Evolutionary conservation across 83 land plant genomes (phyloP).

Genomic region (Picea engelmannii): DNA sequence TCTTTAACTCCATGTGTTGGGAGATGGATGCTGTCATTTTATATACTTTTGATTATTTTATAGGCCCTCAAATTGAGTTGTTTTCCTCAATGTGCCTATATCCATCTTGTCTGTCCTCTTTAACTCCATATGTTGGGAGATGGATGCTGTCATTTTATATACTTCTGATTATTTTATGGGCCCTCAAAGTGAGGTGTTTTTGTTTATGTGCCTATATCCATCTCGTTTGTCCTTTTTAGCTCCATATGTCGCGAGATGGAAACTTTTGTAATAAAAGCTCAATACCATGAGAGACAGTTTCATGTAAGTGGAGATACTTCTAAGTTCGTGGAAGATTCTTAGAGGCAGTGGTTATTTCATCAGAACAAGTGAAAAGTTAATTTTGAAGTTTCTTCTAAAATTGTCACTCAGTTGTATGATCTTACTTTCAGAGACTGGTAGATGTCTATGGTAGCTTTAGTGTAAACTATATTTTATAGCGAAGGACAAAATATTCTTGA

Average conservation of each 20-base stretch:
- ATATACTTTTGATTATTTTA: background rate
- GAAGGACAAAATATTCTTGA: background rate
- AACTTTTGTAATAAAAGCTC: background rate
- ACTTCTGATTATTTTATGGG: background rate
- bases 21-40: background rate
- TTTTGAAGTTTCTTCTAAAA: background rate
- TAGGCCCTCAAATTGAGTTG: constrained; percentile 6
- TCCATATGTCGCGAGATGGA: background rate
- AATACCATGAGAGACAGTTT: background rate
- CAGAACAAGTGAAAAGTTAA: background rate
- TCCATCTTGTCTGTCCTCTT: background rate
- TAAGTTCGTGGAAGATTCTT: background rate
- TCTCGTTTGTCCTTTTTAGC: background rate
- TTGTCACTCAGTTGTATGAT: background rate
- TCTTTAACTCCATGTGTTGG: no score
- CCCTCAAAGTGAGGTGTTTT: constrained; percentile 12
- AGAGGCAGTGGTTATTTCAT: background rate
- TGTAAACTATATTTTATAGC: background rate
- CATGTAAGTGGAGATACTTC: background rate
- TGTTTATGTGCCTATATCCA: background rate
- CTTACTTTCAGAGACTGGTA: background rate
- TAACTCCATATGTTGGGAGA: no score
- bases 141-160: background rate
- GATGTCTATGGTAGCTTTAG: background rate
- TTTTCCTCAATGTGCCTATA: background rate